Evolutionary conservation across 495 filamentous ascomycete species (phyloP).

Genomic region (Xylaria scruposa): DNA sequence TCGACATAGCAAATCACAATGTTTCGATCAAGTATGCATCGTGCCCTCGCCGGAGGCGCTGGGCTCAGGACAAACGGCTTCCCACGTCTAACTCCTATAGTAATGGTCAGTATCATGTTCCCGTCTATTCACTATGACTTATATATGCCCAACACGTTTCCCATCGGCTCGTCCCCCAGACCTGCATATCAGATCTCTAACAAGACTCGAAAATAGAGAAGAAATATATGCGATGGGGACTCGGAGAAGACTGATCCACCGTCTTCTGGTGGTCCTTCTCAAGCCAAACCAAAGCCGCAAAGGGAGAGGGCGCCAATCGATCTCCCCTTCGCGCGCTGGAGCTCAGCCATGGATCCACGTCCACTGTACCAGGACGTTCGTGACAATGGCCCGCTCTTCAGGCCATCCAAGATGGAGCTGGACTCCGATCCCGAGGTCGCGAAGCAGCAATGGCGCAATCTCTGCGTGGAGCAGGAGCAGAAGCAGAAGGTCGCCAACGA

Average conservation of each 20-base stretch:
- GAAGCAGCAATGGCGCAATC: background rate
- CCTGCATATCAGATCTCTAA: background rate
- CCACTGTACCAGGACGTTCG: constrained; percentile 1
- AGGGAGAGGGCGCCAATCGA: background rate
- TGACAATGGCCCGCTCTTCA: background rate
- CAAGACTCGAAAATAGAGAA: background rate
- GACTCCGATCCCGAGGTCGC: background rate
- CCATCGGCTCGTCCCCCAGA: background rate
- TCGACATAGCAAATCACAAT: background rate
- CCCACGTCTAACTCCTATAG: background rate
- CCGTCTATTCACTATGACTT: background rate
- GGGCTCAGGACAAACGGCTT: background rate
- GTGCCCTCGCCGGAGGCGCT: background rate
- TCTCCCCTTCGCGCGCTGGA: background rate
- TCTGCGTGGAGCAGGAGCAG: background rate
- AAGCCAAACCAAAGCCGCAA: background rate
- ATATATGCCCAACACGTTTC: background rate
- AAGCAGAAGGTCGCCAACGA: background rate
- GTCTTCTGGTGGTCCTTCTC: background rate
- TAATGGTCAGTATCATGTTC: background rate
- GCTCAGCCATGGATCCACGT: background rate
- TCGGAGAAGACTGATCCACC: background rate
- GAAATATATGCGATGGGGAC: background rate
- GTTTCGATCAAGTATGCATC: background rate
- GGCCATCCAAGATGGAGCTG: background rate